Conservation (phyloP, 2,329 filamentous ascomycete species). For the Claviceps digitariae region DNA sequence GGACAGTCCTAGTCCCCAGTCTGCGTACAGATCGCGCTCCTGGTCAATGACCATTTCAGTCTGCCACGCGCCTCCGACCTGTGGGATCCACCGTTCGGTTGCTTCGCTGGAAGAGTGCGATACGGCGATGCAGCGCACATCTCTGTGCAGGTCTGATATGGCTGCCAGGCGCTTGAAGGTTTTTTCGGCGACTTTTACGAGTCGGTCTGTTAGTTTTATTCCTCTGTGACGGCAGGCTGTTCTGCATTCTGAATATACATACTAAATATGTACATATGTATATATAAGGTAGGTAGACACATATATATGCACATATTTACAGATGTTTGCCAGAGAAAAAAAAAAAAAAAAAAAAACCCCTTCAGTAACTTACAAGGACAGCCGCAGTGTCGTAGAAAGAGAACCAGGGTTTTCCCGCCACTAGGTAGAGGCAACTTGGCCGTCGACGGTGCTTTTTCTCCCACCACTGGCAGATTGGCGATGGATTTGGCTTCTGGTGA, state of each 20-base stretch:
- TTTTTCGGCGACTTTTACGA: conserved; percentile 59
- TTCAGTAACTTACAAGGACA: conserved; percentile 47
- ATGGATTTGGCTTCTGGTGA: conserved; percentile 28
- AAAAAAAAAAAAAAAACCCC: not conserved
- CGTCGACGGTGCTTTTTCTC: conserved; percentile 41
- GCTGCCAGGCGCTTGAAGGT: conserved; percentile 41
- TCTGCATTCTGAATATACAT: no score
- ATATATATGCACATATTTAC: no score
- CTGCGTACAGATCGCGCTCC: conserved; percentile 44
- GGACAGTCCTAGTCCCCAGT: conserved; percentile 51
- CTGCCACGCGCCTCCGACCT: conserved; percentile 42
- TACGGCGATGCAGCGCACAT: conserved; percentile 45
- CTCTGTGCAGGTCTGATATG: conserved; percentile 34
- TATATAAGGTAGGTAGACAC: no score
- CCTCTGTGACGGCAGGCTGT: no score
- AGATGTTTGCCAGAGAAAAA: not conserved
- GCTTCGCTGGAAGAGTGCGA: conserved; percentile 42
- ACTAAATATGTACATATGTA: no score
- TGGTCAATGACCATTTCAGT: conserved; percentile 47
- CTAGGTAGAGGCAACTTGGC: conserved; percentile 37
- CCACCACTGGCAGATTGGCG: conserved; percentile 35
- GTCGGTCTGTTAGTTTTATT: conserved; percentile 3
- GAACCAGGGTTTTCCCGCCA: conserved; percentile 44
- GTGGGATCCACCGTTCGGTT: conserved; percentile 44
- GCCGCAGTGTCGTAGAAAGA: conserved; percentile 60